These are phyloP conservation scores for Canariomyces notabilis DNA, from an alignment of 2,329 filamentous ascomycete species.

Conservation along the genomic window DNA sequence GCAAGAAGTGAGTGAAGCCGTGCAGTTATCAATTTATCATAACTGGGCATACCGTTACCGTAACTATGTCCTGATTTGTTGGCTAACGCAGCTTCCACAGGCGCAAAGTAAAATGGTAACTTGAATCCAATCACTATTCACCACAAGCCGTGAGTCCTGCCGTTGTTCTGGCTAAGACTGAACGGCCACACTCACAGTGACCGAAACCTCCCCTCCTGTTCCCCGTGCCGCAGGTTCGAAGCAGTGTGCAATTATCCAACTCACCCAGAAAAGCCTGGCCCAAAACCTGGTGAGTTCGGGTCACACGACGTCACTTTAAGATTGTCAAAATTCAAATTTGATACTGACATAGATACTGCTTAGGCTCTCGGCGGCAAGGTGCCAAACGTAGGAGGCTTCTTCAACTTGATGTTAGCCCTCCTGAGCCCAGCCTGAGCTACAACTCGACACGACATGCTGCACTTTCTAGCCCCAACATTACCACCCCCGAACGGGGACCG, in stretches of 20 bases:
- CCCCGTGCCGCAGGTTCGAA: slow-evolving; percentile 23
- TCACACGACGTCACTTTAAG: no score
- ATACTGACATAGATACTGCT: background rate
- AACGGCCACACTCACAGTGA: slow-evolving; percentile 16
- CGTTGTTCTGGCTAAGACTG: background rate
- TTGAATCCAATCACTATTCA: background rate
- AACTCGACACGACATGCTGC: no score
- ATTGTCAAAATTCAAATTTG: no score
- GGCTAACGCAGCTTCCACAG: no score
- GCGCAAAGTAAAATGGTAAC: slow-evolving; percentile 26
- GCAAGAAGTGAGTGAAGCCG: slow-evolving; percentile 15
- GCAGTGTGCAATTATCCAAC: slow-evolving; percentile 26
- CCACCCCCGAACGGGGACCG: background rate
- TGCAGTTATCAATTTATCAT: background rate
- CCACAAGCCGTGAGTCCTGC: background rate
- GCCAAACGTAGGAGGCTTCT: slow-evolving; percentile 14
- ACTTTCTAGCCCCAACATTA: background rate
- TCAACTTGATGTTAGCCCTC: background rate
- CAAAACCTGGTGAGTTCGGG: slow-evolving; percentile 27
- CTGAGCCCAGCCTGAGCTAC: no score
- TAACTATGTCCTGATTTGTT: slow-evolving; percentile 3
- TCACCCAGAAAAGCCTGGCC: slow-evolving; percentile 26
- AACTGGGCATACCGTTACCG: no score
- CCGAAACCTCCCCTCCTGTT: slow-evolving; percentile 20
- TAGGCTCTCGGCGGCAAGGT: background rate